Percentiles rank a stretch among this genome's conserved stretches.
phyloP scores from a whole-genome alignment of 306 rosid genomes.

The Sophora flavescens region DNA sequence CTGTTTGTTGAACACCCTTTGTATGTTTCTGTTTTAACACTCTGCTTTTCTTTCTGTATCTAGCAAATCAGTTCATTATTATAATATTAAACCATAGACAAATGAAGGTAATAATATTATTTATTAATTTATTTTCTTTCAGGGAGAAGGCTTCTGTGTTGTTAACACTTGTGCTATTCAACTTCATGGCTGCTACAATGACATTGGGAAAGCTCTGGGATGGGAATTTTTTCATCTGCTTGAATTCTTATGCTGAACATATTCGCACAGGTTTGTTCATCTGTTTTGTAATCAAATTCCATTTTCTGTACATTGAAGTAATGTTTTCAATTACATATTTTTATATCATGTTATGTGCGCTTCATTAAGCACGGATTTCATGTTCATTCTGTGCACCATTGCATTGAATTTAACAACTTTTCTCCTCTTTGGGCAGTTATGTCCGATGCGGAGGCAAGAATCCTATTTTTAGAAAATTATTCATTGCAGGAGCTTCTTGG shows the following conservation, averaged over 20 bases:
- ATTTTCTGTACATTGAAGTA: conserved; percentile 5
- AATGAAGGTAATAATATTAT: conserved; percentile 22
- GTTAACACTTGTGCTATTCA: conserved; percentile 71
- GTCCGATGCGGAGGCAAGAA: conserved; percentile 61
- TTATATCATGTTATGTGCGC: conserved; percentile 25
- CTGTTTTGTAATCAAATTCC: conserved; percentile 8
- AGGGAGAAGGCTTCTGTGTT: conserved; percentile 82
- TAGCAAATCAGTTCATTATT: no score
- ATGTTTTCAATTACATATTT: conserved; percentile 16
- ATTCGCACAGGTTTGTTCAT: conserved; percentile 61
- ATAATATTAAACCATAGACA: not conserved
- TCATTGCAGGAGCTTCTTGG: conserved; percentile 67
- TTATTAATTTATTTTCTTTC: conserved; percentile 33
- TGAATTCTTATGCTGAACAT: conserved; percentile 68
- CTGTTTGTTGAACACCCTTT: not conserved
- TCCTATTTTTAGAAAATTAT: conserved; percentile 53
- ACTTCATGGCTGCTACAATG: conserved; percentile 53
- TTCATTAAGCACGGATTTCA: not conserved
- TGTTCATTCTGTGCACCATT: conserved; percentile 1
- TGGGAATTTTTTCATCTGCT: conserved; percentile 54
- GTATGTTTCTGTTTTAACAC: conserved; percentile 8
- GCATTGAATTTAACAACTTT: conserved; percentile 6
- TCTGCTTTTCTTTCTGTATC: not conserved
- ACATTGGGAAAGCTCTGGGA: conserved; percentile 59
- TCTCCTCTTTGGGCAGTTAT: conserved; percentile 57